Percentiles rank a stretch among this genome's conserved stretches.
phyloP scores from a whole-genome alignment of 2,329 filamentous ascomycete species.

The Rhynchosporium graminicola region DNA sequence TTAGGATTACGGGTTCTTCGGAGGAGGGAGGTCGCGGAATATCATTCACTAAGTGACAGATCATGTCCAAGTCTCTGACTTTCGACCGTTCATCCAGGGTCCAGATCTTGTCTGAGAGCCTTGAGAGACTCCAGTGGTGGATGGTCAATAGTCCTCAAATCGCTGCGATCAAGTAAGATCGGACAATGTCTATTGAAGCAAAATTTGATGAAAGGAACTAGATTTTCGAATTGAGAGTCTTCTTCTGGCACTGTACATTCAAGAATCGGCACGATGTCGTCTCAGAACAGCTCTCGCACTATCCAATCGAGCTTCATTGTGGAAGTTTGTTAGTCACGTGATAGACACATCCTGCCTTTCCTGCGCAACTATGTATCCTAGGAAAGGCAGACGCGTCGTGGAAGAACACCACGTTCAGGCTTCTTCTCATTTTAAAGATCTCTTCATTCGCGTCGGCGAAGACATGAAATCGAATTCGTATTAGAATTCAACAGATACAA shows the following conservation, averaged over 20 bases:
- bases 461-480: no score
- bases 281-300: no score
- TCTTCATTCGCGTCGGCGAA: background rate
- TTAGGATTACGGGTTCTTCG: conserved; percentile 44
- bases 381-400: no score
- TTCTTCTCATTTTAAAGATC: no score
- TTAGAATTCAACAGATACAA: background rate
- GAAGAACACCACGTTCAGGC: no score
- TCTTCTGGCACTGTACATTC: background rate
- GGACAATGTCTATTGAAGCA: background rate
- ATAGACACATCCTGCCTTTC: no score
- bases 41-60: conserved; percentile 18
- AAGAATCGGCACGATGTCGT: no score
- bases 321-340: no score
- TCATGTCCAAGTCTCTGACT: background rate
- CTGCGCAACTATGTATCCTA: no score
- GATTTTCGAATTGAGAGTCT: background rate
- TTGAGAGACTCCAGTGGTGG: conserved; percentile 21
- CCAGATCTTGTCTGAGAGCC: conserved; percentile 13
- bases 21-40: conserved; percentile 13
- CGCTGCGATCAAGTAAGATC: conserved; percentile 19
- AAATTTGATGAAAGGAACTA: background rate
- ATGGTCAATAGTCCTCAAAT: conserved; percentile 15
- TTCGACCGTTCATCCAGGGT: background rate
- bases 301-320: no score